Base-by-base conservation (phyloP, 495 filamentous ascomycete species). In the Penicillium cinerascens region DNA sequence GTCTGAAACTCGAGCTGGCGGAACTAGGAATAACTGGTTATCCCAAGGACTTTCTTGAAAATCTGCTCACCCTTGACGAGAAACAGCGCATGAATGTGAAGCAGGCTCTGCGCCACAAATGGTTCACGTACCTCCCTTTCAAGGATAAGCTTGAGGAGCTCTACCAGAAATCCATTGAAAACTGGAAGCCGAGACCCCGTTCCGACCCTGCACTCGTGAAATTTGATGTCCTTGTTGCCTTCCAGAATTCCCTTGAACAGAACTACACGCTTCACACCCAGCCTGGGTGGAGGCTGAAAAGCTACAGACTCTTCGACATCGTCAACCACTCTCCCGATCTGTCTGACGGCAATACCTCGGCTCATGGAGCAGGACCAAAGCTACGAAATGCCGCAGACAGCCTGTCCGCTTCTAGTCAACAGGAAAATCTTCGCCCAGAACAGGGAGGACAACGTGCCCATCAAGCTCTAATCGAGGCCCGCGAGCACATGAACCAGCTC, bases 41-140 rank as follows among this genome's bases (percentile, higher is more conserved):
- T 26, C 72, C 81, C 4, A 74, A 75, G 54, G 68, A 79, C 21
- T 87, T 88, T 49, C 65, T 88, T 35, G 69, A 59, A 13, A 65
- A 61, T 18, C 75, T 86, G 21, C 69, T 88, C 0, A 66, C 73
- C 7, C 62, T 78, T 3, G 73, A 84, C 41, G 78, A 82, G 48
- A 52, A 56, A 0, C 37, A 59, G 29, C 73, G 86, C 22, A 73
- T 85, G 66, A 76, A 74, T 36, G 81, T 75, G 4, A 71, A 69
- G 10, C 58, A 82, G 65, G 83, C 83, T 4, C 60, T 85, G 50
- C 22, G 58, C 15, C 84, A 89, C 67, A 27, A 45, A 11, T 89
- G 86, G 85, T 83, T 88, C 58, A 77, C 66, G 2, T 75, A 79
- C 42, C 55, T 61, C 15, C 42, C 56, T 5, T 67, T 74, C 52